Percentiles rank a stretch among this genome's conserved stretches.
Conservation (phyloP, 208 protist genomes). For the Trypanosoma grayi region DNA sequence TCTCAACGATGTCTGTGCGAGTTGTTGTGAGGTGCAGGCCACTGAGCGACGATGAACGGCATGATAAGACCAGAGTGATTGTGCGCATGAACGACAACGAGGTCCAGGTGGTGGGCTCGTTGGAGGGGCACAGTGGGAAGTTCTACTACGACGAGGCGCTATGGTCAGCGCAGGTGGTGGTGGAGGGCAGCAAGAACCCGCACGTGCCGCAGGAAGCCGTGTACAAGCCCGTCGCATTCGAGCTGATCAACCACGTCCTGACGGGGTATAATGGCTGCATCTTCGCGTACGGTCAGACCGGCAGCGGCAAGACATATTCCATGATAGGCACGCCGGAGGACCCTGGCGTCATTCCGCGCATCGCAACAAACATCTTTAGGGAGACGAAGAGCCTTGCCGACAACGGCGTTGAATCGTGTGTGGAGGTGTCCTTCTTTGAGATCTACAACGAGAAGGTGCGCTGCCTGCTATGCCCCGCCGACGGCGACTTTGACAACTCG, state of each 20-base stretch:
- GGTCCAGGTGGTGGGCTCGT: constrained; percentile 42
- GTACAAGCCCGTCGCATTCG: constrained; percentile 52
- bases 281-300: constrained; percentile 89
- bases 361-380: constrained; percentile 58
- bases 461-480: constrained; percentile 60
- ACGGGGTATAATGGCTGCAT: constrained; percentile 88
- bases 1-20: constrained; percentile 61
- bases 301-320: constrained; percentile 85
- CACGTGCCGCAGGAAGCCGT: constrained; percentile 62
- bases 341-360: constrained; percentile 64
- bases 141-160: constrained; percentile 76
- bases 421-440: constrained; percentile 85
- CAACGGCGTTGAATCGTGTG: constrained; percentile 65
- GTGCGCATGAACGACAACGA: constrained; percentile 67
- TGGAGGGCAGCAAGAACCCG: constrained; percentile 35
- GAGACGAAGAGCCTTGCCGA: constrained; percentile 30
- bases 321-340: constrained; percentile 61
- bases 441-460: constrained; percentile 92
- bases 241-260: constrained; percentile 57
- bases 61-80: constrained; percentile 39
- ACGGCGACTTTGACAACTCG: constrained; percentile 55
- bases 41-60: constrained; percentile 53
- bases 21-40: constrained; percentile 74
- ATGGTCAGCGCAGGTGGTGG: constrained; percentile 45
- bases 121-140: constrained; percentile 32